Percentiles rank a stretch among this genome's conserved stretches.
phyloP scores from a whole-genome alignment of 148 eudicot genomes.

The Diospyros lotus region DNA sequence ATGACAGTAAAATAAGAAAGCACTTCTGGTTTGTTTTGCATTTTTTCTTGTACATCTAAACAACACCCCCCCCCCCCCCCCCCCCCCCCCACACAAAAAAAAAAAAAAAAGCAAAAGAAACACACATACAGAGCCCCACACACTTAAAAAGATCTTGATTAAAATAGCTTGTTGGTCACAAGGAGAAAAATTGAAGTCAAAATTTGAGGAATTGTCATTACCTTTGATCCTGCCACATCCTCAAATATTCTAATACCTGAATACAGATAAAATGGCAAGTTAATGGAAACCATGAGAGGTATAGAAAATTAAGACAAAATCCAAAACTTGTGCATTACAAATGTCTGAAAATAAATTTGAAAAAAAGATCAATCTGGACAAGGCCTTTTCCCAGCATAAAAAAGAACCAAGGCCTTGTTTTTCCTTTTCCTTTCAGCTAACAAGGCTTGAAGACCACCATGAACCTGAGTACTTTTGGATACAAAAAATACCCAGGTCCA shows the following conservation, averaged over 20 bases:
- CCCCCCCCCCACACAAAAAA: too few relatives aligned
- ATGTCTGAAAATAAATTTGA: not conserved
- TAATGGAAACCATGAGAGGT: not conserved
- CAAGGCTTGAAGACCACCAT: too few relatives aligned
- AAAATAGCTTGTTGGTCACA: not conserved
- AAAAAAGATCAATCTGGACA: not conserved
- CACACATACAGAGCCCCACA: too few relatives aligned
- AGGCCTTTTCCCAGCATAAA: not conserved
- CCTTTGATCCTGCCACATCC: conserved; percentile 71
- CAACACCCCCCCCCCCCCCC: too few relatives aligned
- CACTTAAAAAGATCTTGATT: too few relatives aligned
- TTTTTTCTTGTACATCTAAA: too few relatives aligned
- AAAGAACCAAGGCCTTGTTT: not conserved
- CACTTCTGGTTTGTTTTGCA: too few relatives aligned
- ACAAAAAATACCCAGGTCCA: too few relatives aligned
- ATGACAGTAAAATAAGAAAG: too few relatives aligned
- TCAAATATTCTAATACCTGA: conserved; percentile 94
- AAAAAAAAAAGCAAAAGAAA: too few relatives aligned
- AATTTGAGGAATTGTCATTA: conserved; percentile 19
- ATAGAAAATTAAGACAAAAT: conserved; percentile 1
- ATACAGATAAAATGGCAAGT: conserved; percentile 11
- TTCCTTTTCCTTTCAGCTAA: not conserved
- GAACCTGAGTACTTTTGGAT: too few relatives aligned
- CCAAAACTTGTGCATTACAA: not conserved
- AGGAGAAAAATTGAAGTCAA: not conserved